Evolutionary conservation across 257 asterid genomes (phyloP), one percentile per base, ranked within the genome.

Genomic region (Coffea canephora): DNA sequence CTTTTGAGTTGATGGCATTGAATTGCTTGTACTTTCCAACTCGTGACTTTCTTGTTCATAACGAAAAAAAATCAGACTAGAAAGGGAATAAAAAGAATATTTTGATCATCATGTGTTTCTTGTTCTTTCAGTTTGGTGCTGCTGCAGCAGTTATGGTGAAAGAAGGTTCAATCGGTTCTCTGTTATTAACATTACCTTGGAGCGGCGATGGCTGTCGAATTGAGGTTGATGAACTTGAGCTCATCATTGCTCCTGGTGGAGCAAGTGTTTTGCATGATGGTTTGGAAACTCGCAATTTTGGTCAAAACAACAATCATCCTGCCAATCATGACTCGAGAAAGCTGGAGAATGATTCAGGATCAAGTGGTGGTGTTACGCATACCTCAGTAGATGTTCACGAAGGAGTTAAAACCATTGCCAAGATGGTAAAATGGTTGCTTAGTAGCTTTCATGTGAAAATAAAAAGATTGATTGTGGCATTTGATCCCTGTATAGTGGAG

Each of bases 391-490:
- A 94, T 84, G 98, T 96, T 91, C 99, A 92, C 74, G 99, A 96
- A 87, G 99, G 99, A 81, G 99, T 92, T 72, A 96, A 94, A 88
- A 91, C 98, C 74, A 85, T 96, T 80, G 99, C 98, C 81, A 94
- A 90, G 79, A 88, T 94, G 97, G 98, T 96, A 83, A 96, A 96
- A 87, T 90, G 93, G 97, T 84, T 96, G 77, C 91, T 96, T 57
- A 90, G 96, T 68, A 90, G 98, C 79, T 96, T 94, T 84, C 93
- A 94, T 21, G 94, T 94, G 74, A 91, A 88, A 81, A 82, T 94
- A 72, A 89, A 86, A 84, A 92, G 89, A 84, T 77, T 96, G 50
- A 94, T 96, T 61, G 87, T 96, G 70, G 99, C 97, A 68, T 90
- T 92, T 81, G 99, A 96, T 85, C 97, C 98, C 65, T 87, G 84